These are phyloP conservation scores for Aspergillus cejpii DNA, from an alignment of 2,329 filamentous ascomycete species.

Conservation along the genomic window DNA sequence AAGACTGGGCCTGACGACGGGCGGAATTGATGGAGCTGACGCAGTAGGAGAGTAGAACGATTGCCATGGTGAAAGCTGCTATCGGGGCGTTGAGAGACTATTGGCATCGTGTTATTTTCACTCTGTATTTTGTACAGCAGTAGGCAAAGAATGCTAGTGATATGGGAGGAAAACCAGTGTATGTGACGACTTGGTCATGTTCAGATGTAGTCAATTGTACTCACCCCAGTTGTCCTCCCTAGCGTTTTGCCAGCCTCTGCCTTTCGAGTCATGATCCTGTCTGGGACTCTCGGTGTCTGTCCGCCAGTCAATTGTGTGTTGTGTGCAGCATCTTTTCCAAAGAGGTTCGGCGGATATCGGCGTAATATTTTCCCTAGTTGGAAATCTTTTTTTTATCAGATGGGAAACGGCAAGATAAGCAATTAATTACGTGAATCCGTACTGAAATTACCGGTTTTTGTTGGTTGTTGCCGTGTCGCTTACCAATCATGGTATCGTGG, in stretches of 20 bases:
- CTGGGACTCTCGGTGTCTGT: too few relatives aligned
- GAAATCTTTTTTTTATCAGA: slow-evolving; percentile 9
- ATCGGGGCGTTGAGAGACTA: slow-evolving; percentile 53
- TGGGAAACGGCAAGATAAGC: slow-evolving; percentile 5
- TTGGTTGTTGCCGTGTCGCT: neutral
- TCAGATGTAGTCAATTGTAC: neutral
- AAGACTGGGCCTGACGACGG: slow-evolving; percentile 57
- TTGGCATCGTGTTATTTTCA: slow-evolving; percentile 4
- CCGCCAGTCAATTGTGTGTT: too few relatives aligned
- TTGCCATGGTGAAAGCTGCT: slow-evolving; percentile 58
- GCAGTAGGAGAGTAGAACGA: slow-evolving; percentile 55
- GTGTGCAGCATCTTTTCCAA: too few relatives aligned
- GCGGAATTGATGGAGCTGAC: slow-evolving; percentile 60
- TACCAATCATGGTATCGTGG: neutral
- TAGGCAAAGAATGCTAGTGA: neutral
- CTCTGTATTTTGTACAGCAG: neutral
- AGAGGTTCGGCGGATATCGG: neutral
- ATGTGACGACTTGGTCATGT: too few relatives aligned
- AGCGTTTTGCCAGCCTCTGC: neutral
- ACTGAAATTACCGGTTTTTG: neutral
- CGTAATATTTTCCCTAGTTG: neutral
- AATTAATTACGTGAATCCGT: neutral
- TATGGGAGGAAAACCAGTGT: neutral
- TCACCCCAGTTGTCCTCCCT: neutral
- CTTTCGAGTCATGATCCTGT: neutral